Conservation (phyloP, 2,329 filamentous ascomycete species). For the Fusarium albidum region DNA sequence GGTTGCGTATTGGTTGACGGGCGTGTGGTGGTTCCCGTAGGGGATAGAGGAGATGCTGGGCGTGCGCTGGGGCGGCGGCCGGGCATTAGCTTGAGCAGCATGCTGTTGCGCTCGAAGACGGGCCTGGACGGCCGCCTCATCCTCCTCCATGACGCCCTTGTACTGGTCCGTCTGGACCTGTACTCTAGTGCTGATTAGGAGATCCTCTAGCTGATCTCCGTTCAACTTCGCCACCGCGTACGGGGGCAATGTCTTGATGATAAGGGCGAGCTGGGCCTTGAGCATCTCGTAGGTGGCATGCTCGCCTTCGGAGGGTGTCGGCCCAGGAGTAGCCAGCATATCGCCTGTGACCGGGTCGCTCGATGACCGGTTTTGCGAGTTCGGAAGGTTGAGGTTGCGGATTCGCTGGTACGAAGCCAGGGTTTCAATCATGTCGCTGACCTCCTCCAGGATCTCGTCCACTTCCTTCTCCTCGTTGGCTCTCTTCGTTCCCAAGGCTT, state of each 20-base stretch:
- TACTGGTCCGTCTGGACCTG: slow-evolving; percentile 77
- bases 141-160: slow-evolving; percentile 83
- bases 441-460: slow-evolving; percentile 75
- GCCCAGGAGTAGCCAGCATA: slow-evolving; percentile 72
- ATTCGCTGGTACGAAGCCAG: slow-evolving; percentile 82
- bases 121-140: slow-evolving; percentile 69
- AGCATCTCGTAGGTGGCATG: slow-evolving; percentile 73
- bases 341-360: slow-evolving; percentile 72
- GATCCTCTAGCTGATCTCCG: slow-evolving; percentile 82
- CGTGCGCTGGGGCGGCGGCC: slow-evolving; percentile 49
- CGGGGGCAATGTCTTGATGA: slow-evolving; percentile 80
- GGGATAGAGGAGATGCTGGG: slow-evolving; percentile 50
- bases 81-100: slow-evolving; percentile 45
- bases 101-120: slow-evolving; percentile 52
- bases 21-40: slow-evolving; percentile 55
- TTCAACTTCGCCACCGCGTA: slow-evolving; percentile 88
- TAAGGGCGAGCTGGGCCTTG: slow-evolving; percentile 75
- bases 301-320: slow-evolving; percentile 72
- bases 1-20: slow-evolving; percentile 56
- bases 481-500: slow-evolving; percentile 59
- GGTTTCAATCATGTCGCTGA: slow-evolving; percentile 79
- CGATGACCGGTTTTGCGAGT: slow-evolving; percentile 67
- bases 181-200: slow-evolving; percentile 83
- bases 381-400: slow-evolving; percentile 74
- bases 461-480: slow-evolving; percentile 71